Evolutionary conservation across 805 yeast genomes (phyloP).

Genomic region (Candida alai): DNA sequence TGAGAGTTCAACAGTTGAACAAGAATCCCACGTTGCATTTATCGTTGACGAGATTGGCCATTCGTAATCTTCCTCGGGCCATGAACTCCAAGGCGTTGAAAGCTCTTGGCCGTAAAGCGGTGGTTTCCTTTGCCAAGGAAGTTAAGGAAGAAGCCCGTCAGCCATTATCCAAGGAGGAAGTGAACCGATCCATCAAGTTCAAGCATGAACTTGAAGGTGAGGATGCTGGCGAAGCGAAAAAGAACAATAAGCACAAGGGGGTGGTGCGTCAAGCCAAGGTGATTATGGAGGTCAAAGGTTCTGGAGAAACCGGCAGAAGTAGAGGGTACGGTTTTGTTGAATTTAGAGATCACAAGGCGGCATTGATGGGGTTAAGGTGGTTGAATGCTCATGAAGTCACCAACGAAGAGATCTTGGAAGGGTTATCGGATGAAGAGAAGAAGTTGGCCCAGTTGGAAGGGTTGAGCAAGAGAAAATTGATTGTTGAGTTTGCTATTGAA

Average conservation of each 20-base stretch:
- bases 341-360: slow-evolving; percentile 85
- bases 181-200: slow-evolving; percentile 69
- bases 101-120: slow-evolving; percentile 90
- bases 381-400: slow-evolving; percentile 88
- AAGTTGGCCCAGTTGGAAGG: slow-evolving; percentile 53
- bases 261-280: slow-evolving; percentile 92
- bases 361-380: slow-evolving; percentile 96
- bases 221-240: slow-evolving; percentile 33
- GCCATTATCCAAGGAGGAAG: slow-evolving; percentile 85
- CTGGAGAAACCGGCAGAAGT: slow-evolving; percentile 83
- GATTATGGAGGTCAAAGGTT: slow-evolving; percentile 85
- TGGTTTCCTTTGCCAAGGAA: slow-evolving; percentile 90
- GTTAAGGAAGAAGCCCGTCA: slow-evolving; percentile 73
- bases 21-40: slow-evolving; percentile 89
- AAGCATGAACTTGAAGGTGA: slow-evolving; percentile 38
- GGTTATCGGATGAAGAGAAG: slow-evolving; percentile 66
- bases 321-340: slow-evolving; percentile 97
- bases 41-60: slow-evolving; percentile 91
- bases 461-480: slow-evolving; percentile 63
- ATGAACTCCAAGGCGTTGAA: slow-evolving; percentile 86
- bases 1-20: slow-evolving; percentile 85
- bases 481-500: slow-evolving; percentile 94
- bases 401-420: slow-evolving; percentile 62
- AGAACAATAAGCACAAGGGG: slow-evolving; percentile 74
- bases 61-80: slow-evolving; percentile 89